Conservation (phyloP, 805 yeast genomes). For the Starmerella roubikii region DNA sequence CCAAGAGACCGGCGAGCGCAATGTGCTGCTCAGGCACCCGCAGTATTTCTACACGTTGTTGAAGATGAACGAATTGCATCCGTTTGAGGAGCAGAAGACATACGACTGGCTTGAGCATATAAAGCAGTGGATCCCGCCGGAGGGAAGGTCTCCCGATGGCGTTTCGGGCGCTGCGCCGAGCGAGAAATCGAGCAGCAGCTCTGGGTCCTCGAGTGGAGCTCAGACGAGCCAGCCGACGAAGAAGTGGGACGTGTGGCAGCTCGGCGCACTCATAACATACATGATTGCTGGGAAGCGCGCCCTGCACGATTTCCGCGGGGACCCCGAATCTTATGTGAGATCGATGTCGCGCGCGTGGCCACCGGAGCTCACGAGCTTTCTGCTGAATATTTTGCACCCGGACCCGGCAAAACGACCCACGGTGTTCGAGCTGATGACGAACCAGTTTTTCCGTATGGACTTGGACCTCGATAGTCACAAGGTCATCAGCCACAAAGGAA, state of each 20-base stretch:
- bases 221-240: conserved; percentile 30
- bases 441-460: conserved; percentile 58
- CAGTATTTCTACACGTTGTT: conserved; percentile 20
- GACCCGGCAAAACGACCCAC: conserved; percentile 54
- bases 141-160: conserved; percentile 23
- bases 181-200: no score
- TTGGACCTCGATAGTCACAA: conserved; percentile 3
- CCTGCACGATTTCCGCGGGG: conserved; percentile 36
- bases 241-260: conserved; percentile 86
- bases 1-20: conserved; percentile 37
- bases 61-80: conserved; percentile 26
- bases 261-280: conserved; percentile 66
- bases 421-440: conserved; percentile 73
- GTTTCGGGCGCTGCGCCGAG: no score
- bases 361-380: conserved; percentile 49
- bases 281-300: conserved; percentile 45
- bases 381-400: conserved; percentile 46
- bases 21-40: conserved; percentile 21
- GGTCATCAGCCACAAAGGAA: no score
- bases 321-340: conserved; percentile 51
- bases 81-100: conserved; percentile 15
- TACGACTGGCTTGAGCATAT: conserved; percentile 1
- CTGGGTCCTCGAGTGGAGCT: neutral
- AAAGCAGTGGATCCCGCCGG: conserved; percentile 67
- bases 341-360: conserved; percentile 31